Base-by-base conservation (phyloP, 2,329 filamentous ascomycete species). In the Hymenoscyphus fructigenus region DNA sequence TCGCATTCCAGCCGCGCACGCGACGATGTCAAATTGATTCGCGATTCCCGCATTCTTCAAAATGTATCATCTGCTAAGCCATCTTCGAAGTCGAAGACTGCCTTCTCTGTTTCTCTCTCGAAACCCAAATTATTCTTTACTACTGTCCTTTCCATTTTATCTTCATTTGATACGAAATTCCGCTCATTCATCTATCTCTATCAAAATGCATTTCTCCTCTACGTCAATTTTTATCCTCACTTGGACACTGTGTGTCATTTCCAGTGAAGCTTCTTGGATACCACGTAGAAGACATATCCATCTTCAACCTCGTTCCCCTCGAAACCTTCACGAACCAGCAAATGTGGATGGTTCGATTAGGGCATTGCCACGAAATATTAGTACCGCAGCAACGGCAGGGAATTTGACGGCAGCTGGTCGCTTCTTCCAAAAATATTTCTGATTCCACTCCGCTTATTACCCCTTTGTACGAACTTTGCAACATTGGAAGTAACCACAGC, bases 381-480 rank as follows among this genome's bases (percentile, higher is more conserved):
- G 17, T 44, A 44, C 17, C 5, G 7, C 41, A 20, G 41, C 6
- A 41, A 12, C 38, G 1, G 14, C 38, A 15, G 38, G 38, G 4
- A 41, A 41, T 41, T 41, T 44, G 17, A 44, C 41, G 9, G 41
- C 41, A 20, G n/a, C 41, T 7, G n/a, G 15, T 20, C 41, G 41
- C n/a, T 44, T n/a, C n/a, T n/a, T 17, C n/a, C 41, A n/a, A 20
- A n/a, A 44, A 44, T 44, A 32, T 32, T 0, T 32, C 29, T 6
- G 41, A 17, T 7, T 44, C 41, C 41, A n/a, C n/a, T n/a, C 41
- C 41, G 41, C 41, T 44, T 44, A 5, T 44, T 44, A 5, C 15
- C 41, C 41, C 41, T 9, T 34, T 28, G 34, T 29, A 57, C 1
- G 66, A 71, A 61, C 59, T 69, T 5, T 72, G 71, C 32, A 66